Evolutionary conservation across 2,329 filamentous ascomycete species (phyloP).

Genomic region (Calonectria henricotiae): DNA sequence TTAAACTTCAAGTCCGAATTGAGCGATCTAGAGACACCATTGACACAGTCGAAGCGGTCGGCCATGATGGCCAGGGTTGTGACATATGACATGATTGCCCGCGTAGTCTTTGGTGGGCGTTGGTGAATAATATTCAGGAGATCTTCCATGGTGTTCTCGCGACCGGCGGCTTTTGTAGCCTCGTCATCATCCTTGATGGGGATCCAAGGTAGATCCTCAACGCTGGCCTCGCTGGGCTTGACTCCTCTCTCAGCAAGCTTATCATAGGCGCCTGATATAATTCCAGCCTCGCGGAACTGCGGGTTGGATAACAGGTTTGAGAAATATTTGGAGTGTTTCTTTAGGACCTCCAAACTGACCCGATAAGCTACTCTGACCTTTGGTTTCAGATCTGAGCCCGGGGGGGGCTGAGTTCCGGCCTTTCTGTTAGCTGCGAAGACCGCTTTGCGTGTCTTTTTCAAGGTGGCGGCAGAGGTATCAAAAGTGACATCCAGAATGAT

Average conservation of each 20-base stretch:
- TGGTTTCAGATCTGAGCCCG: slow-evolving; percentile 57
- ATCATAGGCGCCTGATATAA: slow-evolving; percentile 68
- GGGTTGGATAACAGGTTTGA: slow-evolving; percentile 75
- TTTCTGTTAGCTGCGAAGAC: slow-evolving; percentile 55
- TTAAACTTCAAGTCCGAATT: slow-evolving; percentile 67
- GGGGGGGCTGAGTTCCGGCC: slow-evolving; percentile 46
- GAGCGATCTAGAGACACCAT: slow-evolving; percentile 70
- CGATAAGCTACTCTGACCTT: slow-evolving; percentile 69
- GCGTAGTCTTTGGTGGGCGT: slow-evolving; percentile 58
- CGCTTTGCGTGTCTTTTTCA: slow-evolving; percentile 65
- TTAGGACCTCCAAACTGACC: slow-evolving; percentile 72
- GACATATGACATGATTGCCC: slow-evolving; percentile 73
- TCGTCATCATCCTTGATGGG: slow-evolving; percentile 79
- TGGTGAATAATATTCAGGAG: slow-evolving; percentile 79
- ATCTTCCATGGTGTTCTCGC: slow-evolving; percentile 77
- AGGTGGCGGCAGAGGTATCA: slow-evolving; percentile 70
- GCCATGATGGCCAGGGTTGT: slow-evolving; percentile 80
- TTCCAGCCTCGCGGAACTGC: slow-evolving; percentile 75
- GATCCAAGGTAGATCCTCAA: slow-evolving; percentile 74
- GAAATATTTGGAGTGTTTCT: slow-evolving; percentile 79
- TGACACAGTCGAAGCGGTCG: slow-evolving; percentile 80
- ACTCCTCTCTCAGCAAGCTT: slow-evolving; percentile 66
- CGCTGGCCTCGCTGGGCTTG: slow-evolving; percentile 66
- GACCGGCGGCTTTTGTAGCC: slow-evolving; percentile 73
- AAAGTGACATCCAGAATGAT: slow-evolving; percentile 79